A percentile compares a stretch with the other conserved stretches of the same genome.
phyloP scores from a whole-genome alignment of 768 basidiomycete genomes.

The Stropharia rugosoannulata region DNA sequence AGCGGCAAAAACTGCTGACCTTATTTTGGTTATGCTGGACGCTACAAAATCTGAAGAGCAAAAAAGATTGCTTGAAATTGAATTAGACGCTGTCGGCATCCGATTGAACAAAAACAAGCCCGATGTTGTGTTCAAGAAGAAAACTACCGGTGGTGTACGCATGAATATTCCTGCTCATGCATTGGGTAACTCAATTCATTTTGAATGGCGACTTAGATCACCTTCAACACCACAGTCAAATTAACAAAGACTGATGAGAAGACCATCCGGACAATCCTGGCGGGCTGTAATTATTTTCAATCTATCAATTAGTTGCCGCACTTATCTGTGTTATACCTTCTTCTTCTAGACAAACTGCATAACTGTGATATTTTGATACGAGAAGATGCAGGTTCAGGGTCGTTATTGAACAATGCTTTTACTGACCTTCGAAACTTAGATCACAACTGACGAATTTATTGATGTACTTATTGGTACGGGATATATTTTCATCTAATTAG shows the following conservation, averaged over 20 bases:
- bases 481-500: not conserved
- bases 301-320: not conserved
- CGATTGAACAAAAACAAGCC: constrained; percentile 88
- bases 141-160: constrained; percentile 86
- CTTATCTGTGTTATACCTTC: not conserved
- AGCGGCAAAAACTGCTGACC: constrained; percentile 89
- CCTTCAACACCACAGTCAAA: constrained; percentile 91
- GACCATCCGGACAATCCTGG: constrained; percentile 90
- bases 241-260: constrained; percentile 93
- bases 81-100: constrained; percentile 96
- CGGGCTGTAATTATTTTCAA: constrained; percentile 59
- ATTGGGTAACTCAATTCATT: constrained; percentile 1
- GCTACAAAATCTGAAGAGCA: constrained; percentile 95
- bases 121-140: constrained; percentile 94
- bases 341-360: constrained; percentile 73
- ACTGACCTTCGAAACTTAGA: constrained; percentile 43
- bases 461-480: constrained; percentile 89
- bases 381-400: constrained; percentile 72
- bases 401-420: constrained; percentile 4
- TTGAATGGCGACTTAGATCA: constrained; percentile 53
- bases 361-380: constrained; percentile 98
- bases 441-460: constrained; percentile 95
- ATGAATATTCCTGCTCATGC: constrained; percentile 11
- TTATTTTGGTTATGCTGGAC: constrained; percentile 92
- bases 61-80: constrained; percentile 81